A percentile compares a stretch with the other conserved stretches of the same genome.
Evolutionary conservation across 2,329 filamentous ascomycete species (phyloP).

Genomic region (Herpomyces periplanetae): DNA sequence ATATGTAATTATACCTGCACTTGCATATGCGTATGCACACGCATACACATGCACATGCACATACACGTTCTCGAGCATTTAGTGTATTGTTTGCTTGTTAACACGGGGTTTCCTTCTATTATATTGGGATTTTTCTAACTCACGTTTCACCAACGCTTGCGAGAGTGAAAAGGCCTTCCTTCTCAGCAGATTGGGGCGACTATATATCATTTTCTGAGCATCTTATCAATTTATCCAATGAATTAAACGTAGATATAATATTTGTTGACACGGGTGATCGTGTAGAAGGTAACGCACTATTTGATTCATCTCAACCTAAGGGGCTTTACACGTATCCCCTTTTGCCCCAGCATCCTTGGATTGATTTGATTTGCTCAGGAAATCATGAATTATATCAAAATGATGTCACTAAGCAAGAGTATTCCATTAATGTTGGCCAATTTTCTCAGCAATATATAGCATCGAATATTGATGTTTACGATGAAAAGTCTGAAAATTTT

Average conservation of each 20-base stretch:
- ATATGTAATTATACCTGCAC: no score
- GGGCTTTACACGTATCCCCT: constrained; percentile 65
- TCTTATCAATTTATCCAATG: constrained; percentile 37
- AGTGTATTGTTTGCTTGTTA: no score
- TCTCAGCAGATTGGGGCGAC: constrained; percentile 87
- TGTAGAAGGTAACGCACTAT: constrained; percentile 72
- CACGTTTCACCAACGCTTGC: no score
- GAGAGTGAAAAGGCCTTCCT: no score
- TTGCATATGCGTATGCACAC: no score
- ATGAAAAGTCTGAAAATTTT: constrained; percentile 24
- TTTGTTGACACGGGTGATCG: constrained; percentile 81
- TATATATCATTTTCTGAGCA: constrained; percentile 71
- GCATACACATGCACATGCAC: no score
- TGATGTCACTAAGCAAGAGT: constrained; percentile 37
- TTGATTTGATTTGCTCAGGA: constrained; percentile 52
- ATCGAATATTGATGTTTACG: constrained; percentile 63
- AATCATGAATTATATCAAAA: constrained; percentile 81
- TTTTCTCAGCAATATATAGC: constrained; percentile 47
- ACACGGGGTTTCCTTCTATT: no score
- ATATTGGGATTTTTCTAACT: no score
- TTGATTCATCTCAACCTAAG: constrained; percentile 56
- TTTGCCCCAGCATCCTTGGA: constrained; percentile 32
- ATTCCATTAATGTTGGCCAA: constrained; percentile 26
- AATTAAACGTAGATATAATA: constrained; percentile 41
- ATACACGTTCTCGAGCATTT: no score